Base-by-base conservation (phyloP, 371 early-diverging fungal genomes). In the Actinomortierella ambigua region DNA sequence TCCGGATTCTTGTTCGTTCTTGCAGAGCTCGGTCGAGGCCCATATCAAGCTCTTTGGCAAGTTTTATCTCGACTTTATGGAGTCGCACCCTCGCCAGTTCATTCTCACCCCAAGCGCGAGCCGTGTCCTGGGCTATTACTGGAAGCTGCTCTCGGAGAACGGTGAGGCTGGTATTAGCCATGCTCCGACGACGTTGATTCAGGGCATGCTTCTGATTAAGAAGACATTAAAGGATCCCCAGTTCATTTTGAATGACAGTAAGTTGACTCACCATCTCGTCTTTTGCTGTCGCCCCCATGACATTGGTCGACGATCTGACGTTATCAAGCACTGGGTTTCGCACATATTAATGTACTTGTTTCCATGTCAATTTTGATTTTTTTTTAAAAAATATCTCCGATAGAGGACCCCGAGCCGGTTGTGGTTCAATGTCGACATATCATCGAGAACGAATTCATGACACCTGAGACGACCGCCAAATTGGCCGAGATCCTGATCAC, bases 41-140 rank as follows among this genome's bases (percentile, higher is more conserved):
- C 75, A 86, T 18, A 81, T 91, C 48, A 78, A 87, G 28, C 84
- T 90, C n/a, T 82, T 92, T 50, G 97, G 97, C n/a, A 88, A 93
- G 60, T 61, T 95, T 18, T 95, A 91, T 70, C 63, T 93, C 44
- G 89, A 88, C 53, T 64, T 92, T 26, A 90, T 89, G 75, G 85
- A 85, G 46, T 64, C 81, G 9, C 88, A 93, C 28, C 86, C 94
- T 0, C 82, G 92, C 3, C 85, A 87, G 17, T 93, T 91, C 55
- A 84, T 88, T 39, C 67, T 89, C 1, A 81, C 85, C 22, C 88
- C 88, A 6, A 82, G 85, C 4, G 84, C 88, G 55, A 70, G 88
- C 3, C 82, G 82, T 46, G 85, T 95, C 24, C 73, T 95, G 49
- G 61, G 73, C 18, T 93, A 87, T 78, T 97, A 95, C 76, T 94